These are phyloP conservation scores for Aspergillus pseudoviridinutans DNA, from an alignment of 2,329 filamentous ascomycete species.

Conservation along the genomic window DNA sequence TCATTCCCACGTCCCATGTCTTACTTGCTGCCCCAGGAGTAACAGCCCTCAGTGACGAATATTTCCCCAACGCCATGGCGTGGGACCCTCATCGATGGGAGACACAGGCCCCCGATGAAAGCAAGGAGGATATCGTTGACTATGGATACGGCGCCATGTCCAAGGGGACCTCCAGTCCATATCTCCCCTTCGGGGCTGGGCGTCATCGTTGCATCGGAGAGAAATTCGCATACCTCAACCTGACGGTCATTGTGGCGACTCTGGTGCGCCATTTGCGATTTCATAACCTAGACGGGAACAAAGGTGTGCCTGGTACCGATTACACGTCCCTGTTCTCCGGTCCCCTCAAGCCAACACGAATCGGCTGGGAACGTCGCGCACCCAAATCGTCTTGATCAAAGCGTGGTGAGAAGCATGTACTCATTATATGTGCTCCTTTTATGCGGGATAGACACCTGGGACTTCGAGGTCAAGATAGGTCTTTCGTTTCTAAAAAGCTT, in stretches of 20 bases:
- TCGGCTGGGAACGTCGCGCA: too few species aligned
- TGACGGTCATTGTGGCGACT: constrained; percentile 62
- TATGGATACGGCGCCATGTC: constrained; percentile 59
- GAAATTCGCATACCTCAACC: constrained; percentile 69
- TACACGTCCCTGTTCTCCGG: constrained; percentile 41
- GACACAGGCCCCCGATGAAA: constrained; percentile 30
- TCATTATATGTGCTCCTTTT: too few species aligned
- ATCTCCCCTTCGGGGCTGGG: constrained; percentile 69
- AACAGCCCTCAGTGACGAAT: constrained; percentile 49
- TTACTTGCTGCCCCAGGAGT: constrained; percentile 81
- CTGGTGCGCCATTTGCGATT: constrained; percentile 61
- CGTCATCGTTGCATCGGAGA: constrained; percentile 72
- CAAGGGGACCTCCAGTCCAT: constrained; percentile 59
- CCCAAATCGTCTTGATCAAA: too few species aligned
- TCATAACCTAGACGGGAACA: constrained; percentile 52
- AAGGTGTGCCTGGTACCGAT: constrained; percentile 60
- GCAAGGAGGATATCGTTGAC: constrained; percentile 55
- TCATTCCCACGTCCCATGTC: constrained; percentile 71
- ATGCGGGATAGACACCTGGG: too few species aligned
- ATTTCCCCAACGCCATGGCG: constrained; percentile 56
- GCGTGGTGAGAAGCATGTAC: too few species aligned
- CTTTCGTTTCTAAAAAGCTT: too few species aligned
- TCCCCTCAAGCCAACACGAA: too few species aligned
- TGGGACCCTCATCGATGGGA: constrained; percentile 65
- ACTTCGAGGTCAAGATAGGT: too few species aligned